Percentiles rank a stretch among this genome's conserved stretches.
These are phyloP conservation scores for Prunella vulgaris DNA, from an alignment of 257 asterid genomes.

Conservation along the genomic window DNA sequence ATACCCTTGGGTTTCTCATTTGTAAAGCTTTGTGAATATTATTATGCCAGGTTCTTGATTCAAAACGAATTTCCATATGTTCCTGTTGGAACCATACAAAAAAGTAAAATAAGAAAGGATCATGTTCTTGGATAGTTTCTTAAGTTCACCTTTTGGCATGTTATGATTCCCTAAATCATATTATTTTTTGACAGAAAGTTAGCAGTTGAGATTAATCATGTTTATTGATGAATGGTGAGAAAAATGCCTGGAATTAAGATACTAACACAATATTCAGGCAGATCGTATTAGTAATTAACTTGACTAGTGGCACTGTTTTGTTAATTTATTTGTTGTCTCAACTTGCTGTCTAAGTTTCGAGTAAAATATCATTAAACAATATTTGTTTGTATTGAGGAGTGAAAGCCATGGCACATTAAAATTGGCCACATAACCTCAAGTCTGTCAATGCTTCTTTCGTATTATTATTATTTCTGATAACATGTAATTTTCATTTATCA, in stretches of 20 bases:
- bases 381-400: background rate
- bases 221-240: background rate
- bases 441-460: background rate
- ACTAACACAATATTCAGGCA: background rate
- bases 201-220: background rate
- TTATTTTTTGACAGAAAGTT: background rate
- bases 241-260: background rate
- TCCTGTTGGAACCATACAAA: background rate
- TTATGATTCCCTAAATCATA: background rate
- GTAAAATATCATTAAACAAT: background rate
- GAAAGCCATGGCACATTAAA: background rate
- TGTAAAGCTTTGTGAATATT: too few species aligned
- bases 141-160: background rate
- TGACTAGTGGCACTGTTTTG: background rate
- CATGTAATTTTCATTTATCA: background rate
- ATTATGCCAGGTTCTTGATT: too few species aligned
- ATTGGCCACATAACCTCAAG: background rate
- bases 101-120: background rate
- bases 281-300: background rate
- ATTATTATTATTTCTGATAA: background rate
- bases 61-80: background rate
- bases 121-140: background rate
- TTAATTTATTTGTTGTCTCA: background rate
- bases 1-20: too few species aligned
- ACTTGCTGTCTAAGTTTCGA: background rate